A percentile compares a stretch with the other conserved stretches of the same genome.
Evolutionary conservation across 1,139 yeast species (phyloP).

Genomic region (Ogataea hybrid): DNA sequence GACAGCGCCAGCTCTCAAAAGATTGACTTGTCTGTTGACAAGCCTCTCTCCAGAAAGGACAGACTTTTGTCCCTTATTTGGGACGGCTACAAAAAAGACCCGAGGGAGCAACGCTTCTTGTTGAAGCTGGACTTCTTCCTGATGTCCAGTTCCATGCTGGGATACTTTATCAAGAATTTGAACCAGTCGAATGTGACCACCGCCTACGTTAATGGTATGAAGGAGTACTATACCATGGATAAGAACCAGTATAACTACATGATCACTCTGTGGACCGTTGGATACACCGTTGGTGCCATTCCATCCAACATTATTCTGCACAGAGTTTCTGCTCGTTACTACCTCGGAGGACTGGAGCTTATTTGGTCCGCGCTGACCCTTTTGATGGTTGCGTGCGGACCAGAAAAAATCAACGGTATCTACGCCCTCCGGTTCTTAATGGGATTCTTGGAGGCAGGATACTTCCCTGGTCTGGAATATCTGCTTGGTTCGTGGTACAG

Average conservation of each 20-base stretch:
- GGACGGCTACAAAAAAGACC: slow-evolving; percentile 51
- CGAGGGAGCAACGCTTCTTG: slow-evolving; percentile 41
- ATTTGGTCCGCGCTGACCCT: slow-evolving; percentile 58
- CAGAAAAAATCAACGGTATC: slow-evolving; percentile 39
- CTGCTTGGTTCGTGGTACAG: slow-evolving; percentile 65
- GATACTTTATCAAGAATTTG: slow-evolving; percentile 41
- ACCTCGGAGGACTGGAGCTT: slow-evolving; percentile 53
- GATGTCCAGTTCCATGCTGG: slow-evolving; percentile 43
- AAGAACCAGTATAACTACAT: slow-evolving; percentile 54
- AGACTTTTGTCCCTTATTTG: slow-evolving; percentile 38
- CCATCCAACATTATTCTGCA: slow-evolving; percentile 59
- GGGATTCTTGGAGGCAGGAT: slow-evolving; percentile 53
- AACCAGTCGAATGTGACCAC: slow-evolving; percentile 47
- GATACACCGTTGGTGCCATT: slow-evolving; percentile 57
- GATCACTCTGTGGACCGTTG: slow-evolving; percentile 54
- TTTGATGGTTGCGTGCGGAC: slow-evolving; percentile 43
- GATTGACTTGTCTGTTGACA: slow-evolving; percentile 32
- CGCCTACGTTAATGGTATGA: slow-evolving; percentile 65
- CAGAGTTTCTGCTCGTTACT: slow-evolving; percentile 53
- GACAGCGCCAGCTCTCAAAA: neutral
- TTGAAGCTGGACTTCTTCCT: slow-evolving; percentile 45
- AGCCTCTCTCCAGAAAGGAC: neutral
- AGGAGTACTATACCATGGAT: slow-evolving; percentile 49
- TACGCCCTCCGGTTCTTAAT: slow-evolving; percentile 59
- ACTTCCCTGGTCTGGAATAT: slow-evolving; percentile 51